Evolutionary conservation across 768 basidiomycete species (phyloP), one percentile per base, ranked within the genome.

Genomic region (Boletus pseudo-olivaceus): DNA sequence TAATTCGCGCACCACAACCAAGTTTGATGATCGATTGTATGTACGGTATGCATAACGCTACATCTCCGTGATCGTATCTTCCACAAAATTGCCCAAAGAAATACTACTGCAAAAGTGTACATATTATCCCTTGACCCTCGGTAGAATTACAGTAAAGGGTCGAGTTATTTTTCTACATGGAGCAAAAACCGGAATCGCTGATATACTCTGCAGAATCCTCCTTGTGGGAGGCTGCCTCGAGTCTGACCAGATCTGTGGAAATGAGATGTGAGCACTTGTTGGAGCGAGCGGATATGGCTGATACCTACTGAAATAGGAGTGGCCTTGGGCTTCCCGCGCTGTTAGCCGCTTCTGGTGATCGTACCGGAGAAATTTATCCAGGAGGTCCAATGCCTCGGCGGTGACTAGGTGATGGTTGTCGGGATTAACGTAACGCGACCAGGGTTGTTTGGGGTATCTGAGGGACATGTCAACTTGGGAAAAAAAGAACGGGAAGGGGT

Each of bases 341-440:
- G 86, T 87, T 35, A 84, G 72, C 58, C 86, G 74, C 63, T 85
- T 82, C 62, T 79, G 80, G 63, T 88, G 87, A 62, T 88, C 87
- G 67, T 87, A 88, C 56, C 78, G 76, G 63, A 87, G 71, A 49
- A 88, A 69, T 65, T 80, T 82, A 61, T 87, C 87, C 43, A 88
- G 69, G 51, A 87, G 78, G 64, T 87, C 85, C 55, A 86, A 68
- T 5, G 81, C 84, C 60, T 87, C 86, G 52, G 78, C 71, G 11
- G 83, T 81, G 54, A 82, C 82, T 51, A 80, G 76, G 35, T 72
- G 67, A 58, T 82, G 82, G 62, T 82, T 85, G 53, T 84, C 83
- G 19, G 75, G 66, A 38, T 76, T 83, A 57, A 82, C 73, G 71
- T 82, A 87, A 51, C 81, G 74, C 7, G 77, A 69, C 87, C 87